Conservation (phyloP, 2,329 filamentous ascomycete species). For the Botrytis fabae region DNA sequence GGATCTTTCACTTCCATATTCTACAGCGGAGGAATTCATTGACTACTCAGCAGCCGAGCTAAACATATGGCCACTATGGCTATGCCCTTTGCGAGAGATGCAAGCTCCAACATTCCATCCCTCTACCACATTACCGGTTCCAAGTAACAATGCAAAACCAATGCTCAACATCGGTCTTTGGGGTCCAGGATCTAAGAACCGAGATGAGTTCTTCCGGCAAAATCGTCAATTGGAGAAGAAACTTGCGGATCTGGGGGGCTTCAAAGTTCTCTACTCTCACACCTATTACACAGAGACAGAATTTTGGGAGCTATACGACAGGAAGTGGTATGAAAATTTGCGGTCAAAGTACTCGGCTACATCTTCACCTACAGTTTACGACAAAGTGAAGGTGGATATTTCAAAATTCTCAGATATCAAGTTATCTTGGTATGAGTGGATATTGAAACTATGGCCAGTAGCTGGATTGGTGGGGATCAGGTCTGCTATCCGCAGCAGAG, state of each 20-base stretch:
- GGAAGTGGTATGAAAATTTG: neutral
- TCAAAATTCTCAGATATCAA: neutral
- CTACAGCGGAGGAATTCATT: neutral
- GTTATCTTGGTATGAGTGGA: constrained; percentile 7
- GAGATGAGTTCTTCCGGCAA: neutral
- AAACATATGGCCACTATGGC: neutral
- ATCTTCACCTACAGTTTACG: neutral
- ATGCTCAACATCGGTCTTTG: constrained; percentile 2
- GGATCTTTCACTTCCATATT: neutral
- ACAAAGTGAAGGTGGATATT: constrained; percentile 1
- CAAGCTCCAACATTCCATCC: neutral
- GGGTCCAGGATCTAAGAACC: neutral
- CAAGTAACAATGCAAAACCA: neutral
- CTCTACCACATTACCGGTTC: neutral
- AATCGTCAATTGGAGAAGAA: constrained; percentile 5
- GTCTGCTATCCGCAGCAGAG: neutral
- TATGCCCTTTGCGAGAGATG: neutral
- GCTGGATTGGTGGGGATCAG: neutral
- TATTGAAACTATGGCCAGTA: neutral
- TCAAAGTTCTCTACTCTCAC: neutral
- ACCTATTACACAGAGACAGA: constrained; percentile 1
- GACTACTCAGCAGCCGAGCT: neutral
- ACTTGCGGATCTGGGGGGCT: neutral
- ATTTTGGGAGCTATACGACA: neutral
- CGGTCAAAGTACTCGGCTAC: neutral